Evolutionary conservation across 192 early-diverging fungal genomes (phyloP).

Genomic region (Linnemannia zychae): DNA sequence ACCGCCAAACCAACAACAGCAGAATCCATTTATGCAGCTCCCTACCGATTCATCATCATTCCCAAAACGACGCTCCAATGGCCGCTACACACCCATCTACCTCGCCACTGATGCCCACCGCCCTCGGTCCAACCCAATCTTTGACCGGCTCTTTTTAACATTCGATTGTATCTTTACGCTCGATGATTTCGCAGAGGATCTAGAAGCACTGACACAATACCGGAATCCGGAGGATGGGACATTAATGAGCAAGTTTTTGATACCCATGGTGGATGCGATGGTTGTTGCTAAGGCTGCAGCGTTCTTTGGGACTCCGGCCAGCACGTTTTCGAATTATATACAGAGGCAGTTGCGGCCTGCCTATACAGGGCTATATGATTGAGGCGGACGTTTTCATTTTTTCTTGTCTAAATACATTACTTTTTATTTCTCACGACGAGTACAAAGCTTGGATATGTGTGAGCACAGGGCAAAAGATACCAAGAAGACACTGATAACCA

Average conservation of each 20-base stretch:
- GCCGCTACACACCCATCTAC: conserved; percentile 59
- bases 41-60: background rate
- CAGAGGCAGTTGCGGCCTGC: conserved; percentile 50
- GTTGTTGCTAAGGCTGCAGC: conserved; percentile 62
- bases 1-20: background rate
- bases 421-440: background rate
- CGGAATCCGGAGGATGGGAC: conserved; percentile 50
- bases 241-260: conserved; percentile 54
- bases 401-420: too few species aligned
- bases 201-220: conserved; percentile 46
- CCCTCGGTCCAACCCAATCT: conserved; percentile 61
- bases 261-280: conserved; percentile 70
- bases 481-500: too few species aligned
- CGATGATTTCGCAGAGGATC: conserved; percentile 59
- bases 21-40: conserved; percentile 15
- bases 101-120: conserved; percentile 66
- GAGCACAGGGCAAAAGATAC: too few species aligned
- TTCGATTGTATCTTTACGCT: conserved; percentile 66
- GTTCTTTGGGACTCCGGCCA: conserved; percentile 66
- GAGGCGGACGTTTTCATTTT: background rate
- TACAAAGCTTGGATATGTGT: too few species aligned
- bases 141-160: conserved; percentile 60
- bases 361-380: conserved; percentile 52
- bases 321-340: conserved; percentile 62
- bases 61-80: conserved; percentile 42